These are phyloP conservation scores for Heliamphora exappendiculata DNA, from an alignment of 148 eudicot species.

Conservation along the genomic window DNA sequence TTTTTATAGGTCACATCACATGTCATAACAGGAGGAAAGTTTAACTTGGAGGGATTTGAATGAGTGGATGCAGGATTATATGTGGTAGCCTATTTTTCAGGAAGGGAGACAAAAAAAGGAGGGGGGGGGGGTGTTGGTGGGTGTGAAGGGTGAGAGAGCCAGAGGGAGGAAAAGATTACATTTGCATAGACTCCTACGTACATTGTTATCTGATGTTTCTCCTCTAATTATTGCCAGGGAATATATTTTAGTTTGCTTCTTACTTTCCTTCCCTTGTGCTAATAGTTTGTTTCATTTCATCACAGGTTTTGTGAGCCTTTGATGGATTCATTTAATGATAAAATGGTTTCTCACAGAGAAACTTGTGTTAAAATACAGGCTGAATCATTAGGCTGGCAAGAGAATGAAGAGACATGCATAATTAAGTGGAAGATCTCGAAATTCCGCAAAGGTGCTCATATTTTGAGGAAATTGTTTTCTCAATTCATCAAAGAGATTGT, in stretches of 20 bases:
- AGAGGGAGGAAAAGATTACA: too few relatives aligned
- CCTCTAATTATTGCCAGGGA: background rate
- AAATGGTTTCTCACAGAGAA: slow-evolving; percentile 28
- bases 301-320: slow-evolving; percentile 86
- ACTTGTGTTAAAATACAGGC: slow-evolving; percentile 16
- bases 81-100: too few relatives aligned
- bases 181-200: too few relatives aligned
- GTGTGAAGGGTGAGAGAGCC: too few relatives aligned
- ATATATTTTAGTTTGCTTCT: background rate
- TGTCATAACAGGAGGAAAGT: too few relatives aligned
- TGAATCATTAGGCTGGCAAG: slow-evolving; percentile 26
- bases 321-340: slow-evolving; percentile 23
- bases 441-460: slow-evolving; percentile 44
- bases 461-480: slow-evolving; percentile 62
- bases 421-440: slow-evolving; percentile 55
- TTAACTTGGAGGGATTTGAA: too few relatives aligned
- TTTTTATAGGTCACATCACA: too few relatives aligned
- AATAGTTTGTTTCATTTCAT: slow-evolving; percentile 17
- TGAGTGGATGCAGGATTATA: too few relatives aligned
- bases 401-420: slow-evolving; percentile 25
- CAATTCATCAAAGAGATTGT: slow-evolving; percentile 79
- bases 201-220: background rate
- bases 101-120: background rate
- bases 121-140: background rate
- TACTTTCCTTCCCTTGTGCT: background rate